A percentile compares a stretch with the other conserved stretches of the same genome.
Evolutionary conservation across 1,284 basidiomycete genomes (phyloP).

Genomic region (Singerocomus rubriflavus): DNA sequence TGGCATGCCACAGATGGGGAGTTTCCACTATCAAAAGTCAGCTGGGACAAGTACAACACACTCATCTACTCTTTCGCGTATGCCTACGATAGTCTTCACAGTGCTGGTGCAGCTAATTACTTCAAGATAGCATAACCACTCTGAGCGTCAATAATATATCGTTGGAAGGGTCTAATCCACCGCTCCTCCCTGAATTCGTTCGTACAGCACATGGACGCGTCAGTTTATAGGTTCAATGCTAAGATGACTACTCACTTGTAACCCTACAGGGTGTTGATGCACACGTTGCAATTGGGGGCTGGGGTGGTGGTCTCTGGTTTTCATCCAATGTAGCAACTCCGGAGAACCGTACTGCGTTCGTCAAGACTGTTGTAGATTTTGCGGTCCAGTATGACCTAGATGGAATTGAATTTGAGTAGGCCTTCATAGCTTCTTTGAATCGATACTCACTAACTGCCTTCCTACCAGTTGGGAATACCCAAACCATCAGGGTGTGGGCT

Average conservation of each 20-base stretch:
- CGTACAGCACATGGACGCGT: conserved; percentile 46
- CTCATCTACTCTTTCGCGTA: conserved; percentile 46
- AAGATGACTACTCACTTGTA: neutral
- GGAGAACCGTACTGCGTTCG: conserved; percentile 62
- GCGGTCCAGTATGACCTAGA: conserved; percentile 48
- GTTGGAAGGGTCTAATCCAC: conserved; percentile 39
- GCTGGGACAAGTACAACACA: conserved; percentile 51
- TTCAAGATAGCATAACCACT: conserved; percentile 39
- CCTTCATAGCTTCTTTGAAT: neutral
- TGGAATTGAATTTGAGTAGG: conserved; percentile 29
- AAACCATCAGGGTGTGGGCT: conserved; percentile 40
- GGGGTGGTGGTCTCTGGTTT: conserved; percentile 71
- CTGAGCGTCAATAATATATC: conserved; percentile 39
- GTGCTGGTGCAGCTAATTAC: neutral
- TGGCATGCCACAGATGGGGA: conserved; percentile 40
- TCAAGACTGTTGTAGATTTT: conserved; percentile 59
- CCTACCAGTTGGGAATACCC: conserved; percentile 50
- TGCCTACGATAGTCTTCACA: neutral
- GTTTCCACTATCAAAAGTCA: conserved; percentile 41
- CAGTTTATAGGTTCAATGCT: neutral
- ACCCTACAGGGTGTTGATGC: conserved; percentile 56
- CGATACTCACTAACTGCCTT: conserved; percentile 2
- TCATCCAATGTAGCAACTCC: conserved; percentile 63
- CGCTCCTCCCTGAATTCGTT: conserved; percentile 51
- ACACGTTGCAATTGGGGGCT: conserved; percentile 77